phyloP scores from a whole-genome alignment of 2,329 filamentous ascomycete species.

The Curvularia sp. region DNA sequence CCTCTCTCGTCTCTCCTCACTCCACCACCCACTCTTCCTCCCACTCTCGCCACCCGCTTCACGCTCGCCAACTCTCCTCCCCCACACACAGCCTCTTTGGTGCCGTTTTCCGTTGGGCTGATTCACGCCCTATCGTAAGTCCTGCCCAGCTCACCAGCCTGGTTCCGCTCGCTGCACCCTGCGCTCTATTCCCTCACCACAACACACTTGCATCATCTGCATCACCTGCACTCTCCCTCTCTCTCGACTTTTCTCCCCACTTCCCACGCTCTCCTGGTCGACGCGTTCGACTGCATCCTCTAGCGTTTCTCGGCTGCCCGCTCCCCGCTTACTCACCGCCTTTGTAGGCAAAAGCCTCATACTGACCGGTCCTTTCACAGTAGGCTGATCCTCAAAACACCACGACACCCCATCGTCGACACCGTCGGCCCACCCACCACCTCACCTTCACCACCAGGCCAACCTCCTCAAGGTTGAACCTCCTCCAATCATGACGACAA shows the following conservation, averaged over 20 bases:
- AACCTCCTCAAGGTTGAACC: conserved; percentile 47
- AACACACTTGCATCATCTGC: conserved; percentile 7
- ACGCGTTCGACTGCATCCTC: conserved; percentile 22
- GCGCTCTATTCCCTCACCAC: conserved; percentile 26
- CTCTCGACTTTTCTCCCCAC: conserved; percentile 5
- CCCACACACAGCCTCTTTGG: conserved; percentile 21
- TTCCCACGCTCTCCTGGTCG: conserved; percentile 1
- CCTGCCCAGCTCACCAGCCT: conserved; percentile 35
- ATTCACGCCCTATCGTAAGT: conserved; percentile 50
- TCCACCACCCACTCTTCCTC: conserved; percentile 20
- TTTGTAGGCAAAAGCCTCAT: conserved; percentile 51
- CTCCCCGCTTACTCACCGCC: conserved; percentile 52
- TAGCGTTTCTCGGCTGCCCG: conserved; percentile 37
- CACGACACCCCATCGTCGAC: conserved; percentile 30
- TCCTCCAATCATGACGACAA: conserved; percentile 65
- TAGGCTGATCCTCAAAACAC: conserved; percentile 49
- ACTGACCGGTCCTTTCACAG: conserved; percentile 51
- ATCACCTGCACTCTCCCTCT: conserved; percentile 25
- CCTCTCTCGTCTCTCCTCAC: conserved; percentile 18
- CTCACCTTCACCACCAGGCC: conserved; percentile 34
- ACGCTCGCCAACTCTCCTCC: conserved; percentile 19
- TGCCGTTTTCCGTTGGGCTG: conserved; percentile 49
- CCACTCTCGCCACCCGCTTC: conserved; percentile 21
- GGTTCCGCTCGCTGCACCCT: conserved; percentile 34
- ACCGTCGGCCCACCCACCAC: conserved; percentile 28